Base-by-base conservation (phyloP, 192 early-diverging fungal species). In the Cladochytrium replicatum region DNA sequence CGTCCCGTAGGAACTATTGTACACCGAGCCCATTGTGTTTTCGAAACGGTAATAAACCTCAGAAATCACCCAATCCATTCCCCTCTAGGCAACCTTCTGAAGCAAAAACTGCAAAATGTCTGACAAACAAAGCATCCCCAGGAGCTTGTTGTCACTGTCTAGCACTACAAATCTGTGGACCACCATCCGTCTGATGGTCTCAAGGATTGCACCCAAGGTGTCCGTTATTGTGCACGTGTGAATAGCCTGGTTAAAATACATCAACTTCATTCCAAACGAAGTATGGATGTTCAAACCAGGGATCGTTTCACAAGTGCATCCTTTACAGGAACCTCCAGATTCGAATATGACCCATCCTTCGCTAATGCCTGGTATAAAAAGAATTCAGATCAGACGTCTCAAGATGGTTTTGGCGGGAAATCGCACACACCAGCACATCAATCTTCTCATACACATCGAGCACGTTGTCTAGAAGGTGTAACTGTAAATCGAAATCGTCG, bases 401-500 rank as follows among this genome's bases (percentile, higher is more conserved):
- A n/a, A n/a, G n/a, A 27, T 48, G 31, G 28, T 7, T 24, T 19
- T 0, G 11, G 7, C 6, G 22, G 23, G 22, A 19, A 53, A 59
- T 37, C 53, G 19, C 2, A 15, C 4, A 41, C 4, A 29, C 83
- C 75, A 97, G 84, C 11, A 95, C 88, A 76, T 97, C 94, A 13
- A 87, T 89, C 41, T 91, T 90, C 58, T 93, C 94, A 75, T 90
- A 97, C 27, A 95, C 93, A 61, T 97, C 91, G 30, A 95, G 52
- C 26, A 97, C 90, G 9, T 76, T 61, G 30, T 80, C 87, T 79
- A 66, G 42, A 39, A 46, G 41, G 48, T 11, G 46, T 46, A 13
- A 28, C n/a, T n/a, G 46, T n/a, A 30, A 6, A n/a, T n/a, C n/a
- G n/a, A n/a, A n/a, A n/a, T n/a, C n/a, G n/a, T n/a, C n/a, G n/a